A percentile compares a stretch with the other conserved stretches of the same genome.
Evolutionary conservation across 495 filamentous ascomycete genomes (phyloP).

Genomic region (Penicillium egyptiacum): DNA sequence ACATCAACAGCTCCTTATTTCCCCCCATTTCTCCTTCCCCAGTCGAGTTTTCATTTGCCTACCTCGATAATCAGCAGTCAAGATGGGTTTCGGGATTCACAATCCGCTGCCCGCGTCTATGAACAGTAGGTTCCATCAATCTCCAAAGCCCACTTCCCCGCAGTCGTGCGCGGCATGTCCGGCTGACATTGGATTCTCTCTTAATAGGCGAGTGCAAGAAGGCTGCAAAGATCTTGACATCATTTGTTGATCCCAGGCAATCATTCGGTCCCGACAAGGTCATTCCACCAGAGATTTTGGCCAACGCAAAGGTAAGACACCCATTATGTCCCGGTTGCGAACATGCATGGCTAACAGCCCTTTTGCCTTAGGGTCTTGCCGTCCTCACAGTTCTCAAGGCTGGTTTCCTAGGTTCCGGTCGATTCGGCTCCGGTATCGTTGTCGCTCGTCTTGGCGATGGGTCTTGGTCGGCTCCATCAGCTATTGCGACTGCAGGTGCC

Average conservation of each 20-base stretch:
- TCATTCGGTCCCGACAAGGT: constrained; percentile 96
- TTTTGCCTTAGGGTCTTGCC: constrained; percentile 71
- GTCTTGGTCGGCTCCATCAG: constrained; percentile 89
- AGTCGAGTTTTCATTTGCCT: constrained; percentile 9
- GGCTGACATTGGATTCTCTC: constrained; percentile 24
- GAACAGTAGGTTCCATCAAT: constrained; percentile 49
- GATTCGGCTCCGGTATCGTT: constrained; percentile 91
- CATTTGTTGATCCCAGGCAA: constrained; percentile 92
- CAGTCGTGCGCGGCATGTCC: constrained; percentile 32
- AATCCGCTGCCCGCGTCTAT: constrained; percentile 69
- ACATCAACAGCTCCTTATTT: constrained; percentile 21
- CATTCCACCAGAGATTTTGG: constrained; percentile 88
- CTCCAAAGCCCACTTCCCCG: constrained; percentile 34
- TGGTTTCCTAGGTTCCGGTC: constrained; percentile 88
- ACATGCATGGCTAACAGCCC: constrained; percentile 13
- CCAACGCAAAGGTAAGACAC: constrained; percentile 77
- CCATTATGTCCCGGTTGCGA: constrained; percentile 11
- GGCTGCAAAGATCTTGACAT: constrained; percentile 87
- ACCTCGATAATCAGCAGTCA: constrained; percentile 24
- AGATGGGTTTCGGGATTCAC: constrained; percentile 63
- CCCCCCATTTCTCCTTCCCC: constrained; percentile 10
- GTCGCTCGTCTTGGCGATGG: constrained; percentile 92
- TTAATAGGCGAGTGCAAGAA: constrained; percentile 80
- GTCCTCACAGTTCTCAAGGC: constrained; percentile 95
- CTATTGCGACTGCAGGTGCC: constrained; percentile 85